Percentiles rank a stretch among this genome's conserved stretches.
These are phyloP conservation scores for Amanita pallidorosea DNA, from an alignment of 768 basidiomycete species.

Conservation along the genomic window DNA sequence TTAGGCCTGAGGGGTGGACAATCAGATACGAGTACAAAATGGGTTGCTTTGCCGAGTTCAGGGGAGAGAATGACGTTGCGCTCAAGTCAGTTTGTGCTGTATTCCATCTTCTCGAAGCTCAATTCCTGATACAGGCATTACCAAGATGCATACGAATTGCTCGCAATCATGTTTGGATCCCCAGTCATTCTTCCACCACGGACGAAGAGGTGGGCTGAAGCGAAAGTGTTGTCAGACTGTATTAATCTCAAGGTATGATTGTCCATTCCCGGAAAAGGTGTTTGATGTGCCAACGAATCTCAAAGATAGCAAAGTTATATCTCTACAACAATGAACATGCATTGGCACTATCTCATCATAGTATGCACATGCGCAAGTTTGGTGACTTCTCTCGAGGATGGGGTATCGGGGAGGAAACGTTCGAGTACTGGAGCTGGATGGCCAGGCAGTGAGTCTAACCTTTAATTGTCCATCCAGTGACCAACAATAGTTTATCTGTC, in stretches of 20 bases:
- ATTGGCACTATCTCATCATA: constrained; percentile 73
- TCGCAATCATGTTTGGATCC: constrained; percentile 84
- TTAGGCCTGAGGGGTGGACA: constrained; percentile 86
- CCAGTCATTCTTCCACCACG: constrained; percentile 80
- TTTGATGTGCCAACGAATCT: neutral
- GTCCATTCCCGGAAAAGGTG: neutral
- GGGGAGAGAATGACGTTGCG: constrained; percentile 87
- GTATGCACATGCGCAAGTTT: constrained; percentile 76
- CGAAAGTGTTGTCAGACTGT: constrained; percentile 92
- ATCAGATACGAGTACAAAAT: constrained; percentile 97
- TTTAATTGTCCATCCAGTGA: no score
- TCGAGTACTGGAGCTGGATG: constrained; percentile 97
- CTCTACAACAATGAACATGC: constrained; percentile 85
- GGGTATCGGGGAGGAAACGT: constrained; percentile 95
- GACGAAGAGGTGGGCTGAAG: constrained; percentile 97
- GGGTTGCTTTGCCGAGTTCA: constrained; percentile 92
- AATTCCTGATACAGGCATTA: constrained; percentile 55
- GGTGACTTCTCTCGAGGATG: constrained; percentile 81
- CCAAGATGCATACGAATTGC: constrained; percentile 81
- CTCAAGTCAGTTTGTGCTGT: constrained; percentile 53
- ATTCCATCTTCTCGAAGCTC: constrained; percentile 7
- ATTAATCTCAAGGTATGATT: constrained; percentile 73
- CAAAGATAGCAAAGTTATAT: constrained; percentile 79
- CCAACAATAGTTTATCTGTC: neutral
- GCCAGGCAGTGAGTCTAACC: constrained; percentile 73